These are phyloP conservation scores for Crucibulum parvulum DNA, from an alignment of 1,284 basidiomycete species.

Conservation along the genomic window DNA sequence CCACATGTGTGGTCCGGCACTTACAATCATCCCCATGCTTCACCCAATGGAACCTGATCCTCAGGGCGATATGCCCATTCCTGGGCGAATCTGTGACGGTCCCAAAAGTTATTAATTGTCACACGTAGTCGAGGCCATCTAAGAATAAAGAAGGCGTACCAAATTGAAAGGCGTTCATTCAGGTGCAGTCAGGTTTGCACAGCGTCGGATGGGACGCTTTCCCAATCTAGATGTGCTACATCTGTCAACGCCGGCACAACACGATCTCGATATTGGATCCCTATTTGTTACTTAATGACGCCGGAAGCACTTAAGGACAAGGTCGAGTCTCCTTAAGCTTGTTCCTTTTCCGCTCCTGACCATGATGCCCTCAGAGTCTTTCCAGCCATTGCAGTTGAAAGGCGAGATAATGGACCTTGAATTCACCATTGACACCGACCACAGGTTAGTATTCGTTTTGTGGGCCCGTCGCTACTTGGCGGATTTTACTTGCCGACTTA, in stretches of 20 bases:
- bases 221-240: constrained; percentile 40
- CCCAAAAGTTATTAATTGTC: constrained; percentile 17
- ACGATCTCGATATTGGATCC: constrained; percentile 36
- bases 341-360: constrained; percentile 49
- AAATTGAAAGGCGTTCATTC: neutral
- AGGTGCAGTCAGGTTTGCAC: constrained; percentile 12
- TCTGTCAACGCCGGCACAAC: constrained; percentile 33
- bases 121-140: constrained; percentile 14
- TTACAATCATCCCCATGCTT: constrained; percentile 17
- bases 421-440: constrained; percentile 70
- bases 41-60: constrained; percentile 30
- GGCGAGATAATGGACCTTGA: constrained; percentile 74
- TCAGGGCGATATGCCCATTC: constrained; percentile 37
- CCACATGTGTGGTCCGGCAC: constrained; percentile 32
- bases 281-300: constrained; percentile 52
- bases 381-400: constrained; percentile 61
- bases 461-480: constrained; percentile 17
- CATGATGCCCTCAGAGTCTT: constrained; percentile 51
- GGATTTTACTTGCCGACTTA: constrained; percentile 48
- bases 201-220: constrained; percentile 6
- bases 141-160: constrained; percentile 1
- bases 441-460: constrained; percentile 47
- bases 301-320: constrained; percentile 53
- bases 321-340: constrained; percentile 42
- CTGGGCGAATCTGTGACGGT: constrained; percentile 15